Evolutionary conservation across 139 green algal species (phyloP).

Genomic region (Zygnema cylindricum): DNA sequence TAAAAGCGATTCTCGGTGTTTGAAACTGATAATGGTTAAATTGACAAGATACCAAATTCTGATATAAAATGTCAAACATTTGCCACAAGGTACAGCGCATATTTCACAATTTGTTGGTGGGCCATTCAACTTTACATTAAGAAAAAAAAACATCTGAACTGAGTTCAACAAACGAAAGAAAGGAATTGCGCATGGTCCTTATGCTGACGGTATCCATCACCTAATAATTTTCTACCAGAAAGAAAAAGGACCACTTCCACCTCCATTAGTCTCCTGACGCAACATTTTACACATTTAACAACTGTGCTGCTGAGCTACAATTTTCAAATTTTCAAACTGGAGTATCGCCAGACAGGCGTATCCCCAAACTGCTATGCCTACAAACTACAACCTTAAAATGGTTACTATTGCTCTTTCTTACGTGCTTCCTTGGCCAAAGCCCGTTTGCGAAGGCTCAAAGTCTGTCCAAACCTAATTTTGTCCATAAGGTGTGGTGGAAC

Average conservation of each 20-base stretch:
- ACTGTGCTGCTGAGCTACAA: background rate
- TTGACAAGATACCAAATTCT: too few species aligned
- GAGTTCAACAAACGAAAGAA: too few species aligned
- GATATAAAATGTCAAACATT: too few species aligned
- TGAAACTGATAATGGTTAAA: too few species aligned
- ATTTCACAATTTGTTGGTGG: too few species aligned
- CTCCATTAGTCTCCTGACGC: background rate
- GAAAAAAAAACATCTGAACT: too few species aligned
- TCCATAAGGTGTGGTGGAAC: slow-evolving; percentile 63
- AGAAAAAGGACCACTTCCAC: background rate
- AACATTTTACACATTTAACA: background rate
- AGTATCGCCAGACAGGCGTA: background rate
- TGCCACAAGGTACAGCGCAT: too few species aligned
- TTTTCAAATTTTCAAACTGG: background rate
- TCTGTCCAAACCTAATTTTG: slow-evolving; percentile 67
- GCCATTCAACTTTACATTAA: too few species aligned
- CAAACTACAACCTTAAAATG: background rate
- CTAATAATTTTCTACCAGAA: background rate
- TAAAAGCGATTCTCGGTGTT: too few species aligned
- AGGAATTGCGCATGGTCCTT: slow-evolving; percentile 1
- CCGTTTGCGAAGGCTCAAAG: slow-evolving; percentile 50
- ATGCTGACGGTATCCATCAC: background rate
- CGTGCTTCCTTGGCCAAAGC: slow-evolving; percentile 52
- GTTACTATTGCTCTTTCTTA: slow-evolving; percentile 41
- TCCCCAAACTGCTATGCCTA: background rate